phyloP scores from a whole-genome alignment of 805 yeast genomes.

The Scheffersomyces ergatensis region DNA sequence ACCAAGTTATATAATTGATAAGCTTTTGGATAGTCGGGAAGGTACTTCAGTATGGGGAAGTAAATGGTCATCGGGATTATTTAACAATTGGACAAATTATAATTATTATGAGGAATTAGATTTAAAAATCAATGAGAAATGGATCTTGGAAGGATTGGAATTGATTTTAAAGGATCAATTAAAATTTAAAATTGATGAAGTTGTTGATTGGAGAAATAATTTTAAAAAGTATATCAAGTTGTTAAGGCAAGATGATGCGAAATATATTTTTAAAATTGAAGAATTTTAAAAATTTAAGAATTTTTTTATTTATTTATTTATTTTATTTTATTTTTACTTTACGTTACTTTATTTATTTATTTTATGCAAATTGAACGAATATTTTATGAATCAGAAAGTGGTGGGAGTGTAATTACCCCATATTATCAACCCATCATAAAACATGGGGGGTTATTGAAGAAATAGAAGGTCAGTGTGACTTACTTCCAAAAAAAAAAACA shows the following conservation, averaged over 20 bases:
- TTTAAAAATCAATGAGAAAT: slow-evolving; percentile 21
- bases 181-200: slow-evolving; percentile 27
- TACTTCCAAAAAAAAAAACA: no score
- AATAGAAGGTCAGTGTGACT: no score
- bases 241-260: slow-evolving; percentile 28
- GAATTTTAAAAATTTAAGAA: slow-evolving; percentile 20
- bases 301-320: background rate
- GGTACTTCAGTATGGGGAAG: slow-evolving; percentile 21
- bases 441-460: no score
- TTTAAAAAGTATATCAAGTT: slow-evolving; percentile 24
- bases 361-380: no score
- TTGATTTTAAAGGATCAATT: slow-evolving; percentile 24
- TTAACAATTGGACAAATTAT: slow-evolving; percentile 27
- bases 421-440: no score
- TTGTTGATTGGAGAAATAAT: slow-evolving; percentile 37
- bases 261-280: slow-evolving; percentile 35
- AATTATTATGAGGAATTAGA: slow-evolving; percentile 34
- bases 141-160: slow-evolving; percentile 34
- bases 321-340: no score
- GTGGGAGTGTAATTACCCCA: no score
- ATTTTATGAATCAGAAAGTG: no score
- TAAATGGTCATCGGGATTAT: slow-evolving; percentile 31
- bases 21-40: slow-evolving; percentile 9
- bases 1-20: slow-evolving; percentile 35
- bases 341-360: background rate